Base-by-base conservation (phyloP, 2,329 filamentous ascomycete species). In the Fusarium falciforme region DNA sequence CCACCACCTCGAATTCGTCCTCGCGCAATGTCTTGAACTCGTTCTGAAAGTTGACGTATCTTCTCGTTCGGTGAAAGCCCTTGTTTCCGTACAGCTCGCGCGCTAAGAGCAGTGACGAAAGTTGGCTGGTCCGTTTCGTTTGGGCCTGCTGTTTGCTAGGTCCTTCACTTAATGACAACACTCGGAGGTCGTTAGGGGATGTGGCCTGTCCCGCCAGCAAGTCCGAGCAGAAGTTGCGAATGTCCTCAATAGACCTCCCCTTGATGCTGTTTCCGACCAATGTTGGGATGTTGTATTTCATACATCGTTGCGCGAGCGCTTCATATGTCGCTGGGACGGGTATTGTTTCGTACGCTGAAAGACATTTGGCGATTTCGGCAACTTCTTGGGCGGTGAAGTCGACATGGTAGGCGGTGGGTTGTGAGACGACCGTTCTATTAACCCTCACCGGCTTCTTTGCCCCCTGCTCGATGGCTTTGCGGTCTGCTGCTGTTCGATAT, bases 31-130 rank as follows among this genome's bases (percentile, higher is more conserved):
- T 85, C 25, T 78, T 82, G 44, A 88, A 84, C 40, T 85, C 83
- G 38, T 84, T 85, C 22, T 81, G 81, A 38, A 89, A 86, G 70
- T 88, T 86, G 20, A 83, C 72, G 5, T 84, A 85, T 16, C 78
- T 77, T 6, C 85, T 81, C 68, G 81, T 84, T 3, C 81, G 80
- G 1, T 85, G 84, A 38, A 86, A 83, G 1, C 83, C 82, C 12
- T 81, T 80, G 42, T 85, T 84, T 0, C 88, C 88, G 4, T 82
- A 80, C 4, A 89, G 78, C 74, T 89, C 87, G 11, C 89, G 84
- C 0, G 87, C 84, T 4, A 89, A 76, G 0, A 90, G 79, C 4
- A 90, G 74, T 0, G 83, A 81, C 0, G 85, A 78, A 1, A 88
- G 59, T 8, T 79, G 78, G 52, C 76, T 76, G 4, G 72, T 62